These are phyloP conservation scores for Scedosporium apiospermum DNA, from an alignment of 2,329 filamentous ascomycete species.

Conservation along the genomic window DNA sequence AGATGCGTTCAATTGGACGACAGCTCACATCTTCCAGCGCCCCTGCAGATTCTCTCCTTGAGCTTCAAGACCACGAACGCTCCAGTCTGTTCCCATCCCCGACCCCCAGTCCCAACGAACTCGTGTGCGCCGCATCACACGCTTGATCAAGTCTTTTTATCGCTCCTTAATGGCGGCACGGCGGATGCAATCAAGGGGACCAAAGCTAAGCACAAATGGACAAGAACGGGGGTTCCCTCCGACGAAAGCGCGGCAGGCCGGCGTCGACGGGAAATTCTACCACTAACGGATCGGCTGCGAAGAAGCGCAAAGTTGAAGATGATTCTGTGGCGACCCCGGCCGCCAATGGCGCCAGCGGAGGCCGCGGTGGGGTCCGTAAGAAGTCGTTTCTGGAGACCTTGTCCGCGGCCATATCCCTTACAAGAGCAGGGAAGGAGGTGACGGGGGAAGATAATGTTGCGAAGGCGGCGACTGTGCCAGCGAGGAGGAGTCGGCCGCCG, in stretches of 20 bases:
- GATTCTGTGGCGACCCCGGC: neutral
- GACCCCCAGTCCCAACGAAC: neutral
- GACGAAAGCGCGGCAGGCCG: slow-evolving; percentile 7
- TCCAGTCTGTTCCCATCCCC: no score
- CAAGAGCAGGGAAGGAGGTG: neutral
- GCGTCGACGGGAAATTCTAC: slow-evolving; percentile 3
- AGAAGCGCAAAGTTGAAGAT: slow-evolving; percentile 1
- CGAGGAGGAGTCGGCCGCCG: neutral
- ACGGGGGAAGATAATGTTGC: neutral
- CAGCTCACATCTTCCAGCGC: no score
- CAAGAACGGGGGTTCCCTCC: slow-evolving; percentile 6
- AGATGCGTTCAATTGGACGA: no score
- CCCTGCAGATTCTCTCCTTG: no score
- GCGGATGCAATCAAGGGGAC: neutral
- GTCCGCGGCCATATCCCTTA: neutral
- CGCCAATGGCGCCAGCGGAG: neutral
- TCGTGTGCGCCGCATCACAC: neutral
- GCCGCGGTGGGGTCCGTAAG: neutral
- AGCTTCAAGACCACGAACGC: neutral
- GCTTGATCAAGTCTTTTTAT: neutral
- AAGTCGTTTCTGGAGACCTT: neutral
- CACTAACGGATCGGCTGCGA: slow-evolving; percentile 6
- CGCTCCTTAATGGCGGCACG: neutral
- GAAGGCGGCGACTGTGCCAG: neutral
- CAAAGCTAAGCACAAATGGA: slow-evolving; percentile 5